Evolutionary conservation across 352 stramenopile species (phyloP).

Genomic region (Phytopythium aichiense): DNA sequence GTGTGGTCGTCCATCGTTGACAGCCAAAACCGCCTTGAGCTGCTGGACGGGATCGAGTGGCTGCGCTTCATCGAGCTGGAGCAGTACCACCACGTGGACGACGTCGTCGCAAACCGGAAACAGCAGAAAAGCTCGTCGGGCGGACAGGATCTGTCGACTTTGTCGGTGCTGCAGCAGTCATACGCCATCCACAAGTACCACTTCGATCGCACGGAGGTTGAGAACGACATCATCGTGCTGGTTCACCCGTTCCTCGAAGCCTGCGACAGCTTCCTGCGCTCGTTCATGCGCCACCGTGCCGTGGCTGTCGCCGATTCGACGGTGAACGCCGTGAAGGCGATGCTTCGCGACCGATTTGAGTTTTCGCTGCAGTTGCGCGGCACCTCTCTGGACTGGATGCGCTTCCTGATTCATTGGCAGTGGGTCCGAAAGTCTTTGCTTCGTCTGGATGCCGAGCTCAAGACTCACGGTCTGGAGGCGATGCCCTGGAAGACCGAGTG

Average conservation of each 20-base stretch:
- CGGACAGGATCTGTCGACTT: slow-evolving; percentile 21
- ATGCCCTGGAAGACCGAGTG: slow-evolving; percentile 26
- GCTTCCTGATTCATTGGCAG: slow-evolving; percentile 83
- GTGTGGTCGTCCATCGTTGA: slow-evolving; percentile 37
- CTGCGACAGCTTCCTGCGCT: slow-evolving; percentile 47
- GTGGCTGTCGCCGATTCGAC: slow-evolving; percentile 8
- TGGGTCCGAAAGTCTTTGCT: slow-evolving; percentile 65
- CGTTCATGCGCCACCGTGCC: slow-evolving; percentile 14
- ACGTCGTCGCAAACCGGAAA: slow-evolving; percentile 14
- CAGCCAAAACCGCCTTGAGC: slow-evolving; percentile 38
- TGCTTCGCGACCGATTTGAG: slow-evolving; percentile 64
- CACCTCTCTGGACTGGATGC: slow-evolving; percentile 60
- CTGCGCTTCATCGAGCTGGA: slow-evolving; percentile 70
- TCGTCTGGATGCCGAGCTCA: slow-evolving; percentile 22
- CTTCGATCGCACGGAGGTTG: slow-evolving; percentile 59
- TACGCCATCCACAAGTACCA: slow-evolving; percentile 80
- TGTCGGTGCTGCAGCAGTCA: slow-evolving; percentile 79
- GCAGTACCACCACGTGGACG: slow-evolving; percentile 53
- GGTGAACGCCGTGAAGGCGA: slow-evolving; percentile 27
- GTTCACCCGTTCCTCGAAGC: slow-evolving; percentile 62
- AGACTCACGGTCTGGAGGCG: slow-evolving; percentile 1
- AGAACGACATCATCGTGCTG: slow-evolving; percentile 73
- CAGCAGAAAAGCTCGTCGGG: not conserved
- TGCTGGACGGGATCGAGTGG: slow-evolving; percentile 62
- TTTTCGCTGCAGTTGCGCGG: slow-evolving; percentile 73